Conservation (phyloP, 352 stramenopile species). For the Phytophthora foliorum region DNA sequence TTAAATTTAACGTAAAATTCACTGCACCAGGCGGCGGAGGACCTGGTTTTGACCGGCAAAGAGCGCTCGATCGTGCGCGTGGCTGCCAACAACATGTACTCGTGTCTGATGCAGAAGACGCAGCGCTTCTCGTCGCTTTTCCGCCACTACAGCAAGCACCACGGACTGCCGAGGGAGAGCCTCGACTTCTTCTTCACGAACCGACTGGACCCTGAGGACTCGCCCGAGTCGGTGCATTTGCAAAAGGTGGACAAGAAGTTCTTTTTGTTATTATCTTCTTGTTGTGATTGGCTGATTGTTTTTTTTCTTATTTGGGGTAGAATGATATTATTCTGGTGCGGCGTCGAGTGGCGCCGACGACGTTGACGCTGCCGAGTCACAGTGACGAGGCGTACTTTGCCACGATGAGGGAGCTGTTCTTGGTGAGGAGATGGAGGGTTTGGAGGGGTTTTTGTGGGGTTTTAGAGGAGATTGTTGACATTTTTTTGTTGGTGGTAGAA, state of each 20-base stretch:
- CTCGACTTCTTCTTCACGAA: slow-evolving; percentile 98
- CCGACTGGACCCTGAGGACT: slow-evolving; percentile 82
- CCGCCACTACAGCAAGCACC: slow-evolving; percentile 99
- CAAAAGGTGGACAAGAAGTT: slow-evolving; percentile 62
- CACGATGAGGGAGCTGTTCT: slow-evolving; percentile 78
- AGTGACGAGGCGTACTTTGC: slow-evolving; percentile 82
- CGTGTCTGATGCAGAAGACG: slow-evolving; percentile 98
- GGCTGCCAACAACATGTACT: slow-evolving; percentile 90
- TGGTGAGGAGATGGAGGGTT: slow-evolving; percentile 41
- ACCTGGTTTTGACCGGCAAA: slow-evolving; percentile 80
- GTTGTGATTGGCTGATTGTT: not conserved
- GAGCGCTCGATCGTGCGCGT: slow-evolving; percentile 88
- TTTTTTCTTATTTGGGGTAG: slow-evolving; percentile 32
- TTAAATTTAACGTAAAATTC: not conserved
- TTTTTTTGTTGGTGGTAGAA: slow-evolving; percentile 40
- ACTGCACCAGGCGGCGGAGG: slow-evolving; percentile 59
- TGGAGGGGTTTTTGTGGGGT: not conserved
- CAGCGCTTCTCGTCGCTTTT: slow-evolving; percentile 98
- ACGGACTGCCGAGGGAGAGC: slow-evolving; percentile 96
- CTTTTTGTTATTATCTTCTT: slow-evolving; percentile 19
- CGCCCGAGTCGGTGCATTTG: slow-evolving; percentile 85
- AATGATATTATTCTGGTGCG: slow-evolving; percentile 90
- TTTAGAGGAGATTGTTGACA: not conserved
- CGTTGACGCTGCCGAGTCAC: slow-evolving; percentile 55
- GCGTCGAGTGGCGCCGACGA: slow-evolving; percentile 50